These are phyloP conservation scores for Leccinum rimulosum DNA, from an alignment of 768 basidiomycete genomes.

Conservation along the genomic window DNA sequence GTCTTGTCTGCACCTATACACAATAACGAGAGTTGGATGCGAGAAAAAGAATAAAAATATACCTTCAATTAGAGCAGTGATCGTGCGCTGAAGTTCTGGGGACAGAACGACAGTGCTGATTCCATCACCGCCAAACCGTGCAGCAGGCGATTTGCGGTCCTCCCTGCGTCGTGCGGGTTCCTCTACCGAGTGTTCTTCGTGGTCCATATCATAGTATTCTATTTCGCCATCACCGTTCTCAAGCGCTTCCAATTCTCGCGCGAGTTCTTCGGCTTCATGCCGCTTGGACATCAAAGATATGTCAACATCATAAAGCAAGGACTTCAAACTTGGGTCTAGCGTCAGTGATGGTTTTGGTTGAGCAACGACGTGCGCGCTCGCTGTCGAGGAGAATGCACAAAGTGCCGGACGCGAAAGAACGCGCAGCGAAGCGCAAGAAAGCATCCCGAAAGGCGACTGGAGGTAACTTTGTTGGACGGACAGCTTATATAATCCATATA, in stretches of 20 bases:
- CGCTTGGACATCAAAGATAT: constrained; percentile 51
- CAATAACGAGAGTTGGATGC: constrained; percentile 9
- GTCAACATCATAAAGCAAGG: constrained; percentile 65
- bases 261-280: constrained; percentile 28
- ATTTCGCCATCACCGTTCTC: constrained; percentile 35
- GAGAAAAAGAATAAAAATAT: constrained; percentile 13
- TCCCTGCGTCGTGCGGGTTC: constrained; percentile 27
- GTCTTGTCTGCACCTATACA: constrained; percentile 59
- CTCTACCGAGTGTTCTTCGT: constrained; percentile 31
- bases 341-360: constrained; percentile 60
- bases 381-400: constrained; percentile 32
- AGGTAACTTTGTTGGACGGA: neutral
- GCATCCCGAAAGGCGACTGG: constrained; percentile 13
- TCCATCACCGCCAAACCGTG: constrained; percentile 70
- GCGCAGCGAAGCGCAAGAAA: constrained; percentile 24
- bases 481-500: constrained; percentile 22
- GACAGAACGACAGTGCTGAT: constrained; percentile 75
- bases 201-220: constrained; percentile 31
- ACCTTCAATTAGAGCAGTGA: constrained; percentile 70
- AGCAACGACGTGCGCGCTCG: constrained; percentile 22
- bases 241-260: constrained; percentile 57
- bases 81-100: constrained; percentile 62
- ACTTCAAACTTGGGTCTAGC: constrained; percentile 63
- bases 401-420: constrained; percentile 22
- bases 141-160: constrained; percentile 75